Conservation (phyloP, 805 yeast species). For the Yarrowia hollandica region DNA sequence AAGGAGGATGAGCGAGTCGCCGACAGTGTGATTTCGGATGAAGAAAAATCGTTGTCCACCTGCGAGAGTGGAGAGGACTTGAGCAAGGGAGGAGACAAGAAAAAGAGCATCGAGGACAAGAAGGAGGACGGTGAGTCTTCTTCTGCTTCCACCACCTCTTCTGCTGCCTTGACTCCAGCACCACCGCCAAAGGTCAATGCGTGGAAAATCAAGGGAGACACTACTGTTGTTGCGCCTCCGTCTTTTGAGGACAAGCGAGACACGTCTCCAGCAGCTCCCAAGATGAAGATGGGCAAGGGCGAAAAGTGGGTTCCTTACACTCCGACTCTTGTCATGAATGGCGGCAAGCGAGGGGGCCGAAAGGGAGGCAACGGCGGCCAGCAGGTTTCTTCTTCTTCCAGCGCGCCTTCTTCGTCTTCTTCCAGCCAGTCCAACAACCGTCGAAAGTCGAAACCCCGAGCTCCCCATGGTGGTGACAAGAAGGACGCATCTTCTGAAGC, state of each 20-base stretch:
- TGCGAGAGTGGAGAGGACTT: too few relatives aligned
- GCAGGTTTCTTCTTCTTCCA: too few relatives aligned
- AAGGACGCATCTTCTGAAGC: conserved; percentile 7
- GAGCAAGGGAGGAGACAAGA: too few relatives aligned
- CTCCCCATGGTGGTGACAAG: conserved; percentile 29
- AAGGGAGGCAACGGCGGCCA: conserved; percentile 5
- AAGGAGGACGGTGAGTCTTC: conserved; percentile 36
- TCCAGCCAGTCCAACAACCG: too few relatives aligned
- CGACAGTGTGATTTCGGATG: not conserved
- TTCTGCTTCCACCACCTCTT: too few relatives aligned
- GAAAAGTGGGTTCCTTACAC: conserved; percentile 76
- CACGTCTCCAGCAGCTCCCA: conserved; percentile 20
- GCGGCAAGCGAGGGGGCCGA: conserved; percentile 23
- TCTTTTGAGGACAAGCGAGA: conserved; percentile 23
- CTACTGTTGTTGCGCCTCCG: conserved; percentile 31
- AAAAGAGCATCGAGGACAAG: too few relatives aligned
- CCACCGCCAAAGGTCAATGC: conserved; percentile 63
- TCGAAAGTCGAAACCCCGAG: conserved; percentile 15
- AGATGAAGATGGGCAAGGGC: conserved; percentile 44
- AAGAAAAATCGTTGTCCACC: too few relatives aligned
- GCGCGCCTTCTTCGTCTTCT: too few relatives aligned
- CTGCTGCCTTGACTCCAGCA: conserved; percentile 55
- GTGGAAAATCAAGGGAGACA: conserved; percentile 49
- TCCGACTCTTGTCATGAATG: conserved; percentile 52
- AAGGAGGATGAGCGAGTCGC: conserved; percentile 36